Base-by-base conservation (phyloP, 441 rosid species). In the Pelargonium citronellum region DNA sequence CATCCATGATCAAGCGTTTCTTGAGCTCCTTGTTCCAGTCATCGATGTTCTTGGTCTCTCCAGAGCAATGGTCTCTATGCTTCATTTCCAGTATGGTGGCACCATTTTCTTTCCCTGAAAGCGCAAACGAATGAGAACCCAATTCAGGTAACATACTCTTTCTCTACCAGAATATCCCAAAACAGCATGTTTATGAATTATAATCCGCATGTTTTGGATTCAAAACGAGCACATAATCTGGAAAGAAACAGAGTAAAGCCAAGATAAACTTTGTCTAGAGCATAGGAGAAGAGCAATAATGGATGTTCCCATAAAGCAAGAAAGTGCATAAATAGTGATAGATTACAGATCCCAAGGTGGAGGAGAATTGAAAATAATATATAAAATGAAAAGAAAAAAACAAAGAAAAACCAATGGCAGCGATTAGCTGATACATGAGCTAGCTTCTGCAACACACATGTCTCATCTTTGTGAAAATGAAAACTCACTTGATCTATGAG, bases 71-170 rank as follows among this genome's bases (percentile, higher is more conserved):
- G 53, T 79, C 86, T 19, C 51, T 75, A 82, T 87, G 94, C 88
- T 86, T 87, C 85, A 95, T 81, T 90, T 91, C 96, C 73, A 94
- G 13, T 70, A 90, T 79, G 5, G 78, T 80, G 68, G 89, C 89
- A 60, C 87, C 94, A 46, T 83, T 79, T 69, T 80, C 72, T 68
- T 73, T 70, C 43, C 82, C 99, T 90, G 77, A 68, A 67, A 46
- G 20, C 71, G 6, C 75, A 76, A 67, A 51, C 24, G 55, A 68
- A n/a, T 37, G 64, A 41, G 62, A 60, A 60, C 64, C 34, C 39
- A 20, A 3, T 60, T 60, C 13, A 55, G 61, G 61, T 55, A 55
- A 55, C 61, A 55, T 51, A 24, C 7, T 16, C 7, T 2, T 27
- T 27, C 30, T 27, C 30, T 27, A 27, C 3, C 30, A 1, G 30